Base-by-base conservation (phyloP, 2,329 filamentous ascomycete genomes). In the Paraphoma sp. region DNA sequence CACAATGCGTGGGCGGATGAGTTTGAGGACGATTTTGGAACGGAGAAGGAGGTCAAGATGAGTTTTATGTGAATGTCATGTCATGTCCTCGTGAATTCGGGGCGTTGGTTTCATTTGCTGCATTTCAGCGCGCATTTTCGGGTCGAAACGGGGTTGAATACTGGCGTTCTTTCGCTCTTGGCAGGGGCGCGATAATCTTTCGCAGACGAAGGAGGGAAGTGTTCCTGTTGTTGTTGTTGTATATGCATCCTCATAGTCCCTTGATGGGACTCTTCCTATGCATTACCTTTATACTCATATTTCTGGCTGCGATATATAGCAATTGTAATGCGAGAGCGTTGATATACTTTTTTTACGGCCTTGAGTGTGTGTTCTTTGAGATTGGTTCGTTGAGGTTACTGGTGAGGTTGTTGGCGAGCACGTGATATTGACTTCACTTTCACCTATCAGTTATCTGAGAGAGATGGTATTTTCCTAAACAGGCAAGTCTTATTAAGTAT, bases 1-100 rank as follows among this genome's bases (percentile, higher is more conserved):
- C 74, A 77, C 31, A 82, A 82, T 64, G 80, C 80, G 6, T 82
- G 81, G 80, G 77, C 73, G 3, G 78, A 81, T 45, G 79, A 80
- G n/a, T 75, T 77, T 47, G 79, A 81, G 1, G 76, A 78, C 31
- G 78, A 79, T 3, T 82, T 80, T 68, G 80, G 78, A 2, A 71
- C 74, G 60, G 80, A 81, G 67, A 77, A 76, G 64, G 79, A 82
- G 56, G 72, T 83, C 40, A 73, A 78, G 68, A 82, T 83, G 80
- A 80, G 78, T 23, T 83, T 83, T 53, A 70, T 70, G 69, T 71
- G 51, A 65, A 10, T 36, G 33, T 23, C 23, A 23, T 10, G 33
- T 36, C 14, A 10, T 10, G 33, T 14, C 10, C 33, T 36, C 10
- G 33, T 36, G 10, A 36, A 3, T 33, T 3, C 14, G 9, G 33